Conservation (phyloP, 345 rosid species). For the Schrenkiella parvula region DNA sequence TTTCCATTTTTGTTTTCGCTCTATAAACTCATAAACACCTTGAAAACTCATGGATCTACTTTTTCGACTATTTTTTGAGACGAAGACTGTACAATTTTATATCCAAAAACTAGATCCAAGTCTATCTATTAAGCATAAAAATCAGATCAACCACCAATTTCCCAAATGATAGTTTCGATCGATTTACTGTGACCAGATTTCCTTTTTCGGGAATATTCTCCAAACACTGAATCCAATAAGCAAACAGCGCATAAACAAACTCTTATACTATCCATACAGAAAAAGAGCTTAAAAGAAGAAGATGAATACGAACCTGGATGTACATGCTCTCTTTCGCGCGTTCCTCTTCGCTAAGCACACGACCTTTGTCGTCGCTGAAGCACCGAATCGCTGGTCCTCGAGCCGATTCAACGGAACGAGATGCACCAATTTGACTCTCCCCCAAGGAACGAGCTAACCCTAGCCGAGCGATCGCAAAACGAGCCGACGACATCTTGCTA, state of each 20-base stretch:
- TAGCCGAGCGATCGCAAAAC: constrained; percentile 38
- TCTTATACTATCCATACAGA: not conserved
- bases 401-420: constrained; percentile 39
- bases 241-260: not conserved
- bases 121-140: not conserved
- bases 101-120: not conserved
- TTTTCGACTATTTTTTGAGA: not conserved
- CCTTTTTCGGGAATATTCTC: not conserved
- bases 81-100: not conserved
- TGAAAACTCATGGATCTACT: not conserved
- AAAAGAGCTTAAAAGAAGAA: not conserved
- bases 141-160: not conserved
- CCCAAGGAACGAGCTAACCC: constrained; percentile 41
- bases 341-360: constrained; percentile 81
- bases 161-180: not conserved
- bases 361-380: constrained; percentile 67
- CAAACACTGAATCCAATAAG: not conserved
- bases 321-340: constrained; percentile 75
- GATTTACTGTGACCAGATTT: not conserved
- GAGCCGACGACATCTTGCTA: constrained; percentile 40
- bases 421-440: constrained; percentile 32
- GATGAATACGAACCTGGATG: constrained; percentile 43
- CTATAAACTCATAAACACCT: not conserved
- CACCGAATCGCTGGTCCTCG: constrained; percentile 47
- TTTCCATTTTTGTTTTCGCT: not conserved